Conservation (phyloP, 2,329 filamentous ascomycete genomes). For the Fusarium metavorans region DNA sequence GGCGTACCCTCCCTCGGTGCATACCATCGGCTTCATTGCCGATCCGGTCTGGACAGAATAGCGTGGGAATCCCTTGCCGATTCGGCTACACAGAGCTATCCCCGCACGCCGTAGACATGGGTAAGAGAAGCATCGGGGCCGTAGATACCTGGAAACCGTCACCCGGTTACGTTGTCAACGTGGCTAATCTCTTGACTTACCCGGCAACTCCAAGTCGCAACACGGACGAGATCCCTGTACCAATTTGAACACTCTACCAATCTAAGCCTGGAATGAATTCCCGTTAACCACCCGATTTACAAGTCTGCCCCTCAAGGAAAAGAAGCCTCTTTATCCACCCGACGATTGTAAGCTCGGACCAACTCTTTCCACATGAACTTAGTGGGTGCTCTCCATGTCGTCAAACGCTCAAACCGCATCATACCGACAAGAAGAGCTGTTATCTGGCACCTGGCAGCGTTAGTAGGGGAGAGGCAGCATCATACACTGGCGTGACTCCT, state of each 20-base stretch:
- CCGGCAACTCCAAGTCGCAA: not conserved
- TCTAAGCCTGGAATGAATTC: not conserved
- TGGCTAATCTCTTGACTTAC: not conserved
- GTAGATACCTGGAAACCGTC: not conserved
- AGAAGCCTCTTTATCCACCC: not conserved
- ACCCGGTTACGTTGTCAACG: not conserved
- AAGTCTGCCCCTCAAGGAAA: slow-evolving; percentile 1
- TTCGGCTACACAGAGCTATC: not conserved
- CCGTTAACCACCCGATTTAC: slow-evolving; percentile 17
- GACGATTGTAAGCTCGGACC: slow-evolving; percentile 1
- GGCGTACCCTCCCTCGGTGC: not conserved
- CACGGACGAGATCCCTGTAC: not conserved
- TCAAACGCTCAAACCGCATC: slow-evolving; percentile 73
- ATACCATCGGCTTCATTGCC: slow-evolving; percentile 3
- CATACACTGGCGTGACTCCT: slow-evolving; percentile 72
- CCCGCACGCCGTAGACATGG: not conserved
- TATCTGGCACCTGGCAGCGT: slow-evolving; percentile 57
- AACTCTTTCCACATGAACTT: slow-evolving; percentile 58
- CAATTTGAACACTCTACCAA: not conserved
- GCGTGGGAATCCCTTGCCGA: slow-evolving; percentile 2
- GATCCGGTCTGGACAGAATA: slow-evolving; percentile 19
- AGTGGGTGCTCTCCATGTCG: slow-evolving; percentile 68
- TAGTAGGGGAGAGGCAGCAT: slow-evolving; percentile 70
- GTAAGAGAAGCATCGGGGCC: not conserved
- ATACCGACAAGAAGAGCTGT: slow-evolving; percentile 61